Evolutionary conservation across 306 rosid genomes (phyloP).

Genomic region (Albizia julibrissin): DNA sequence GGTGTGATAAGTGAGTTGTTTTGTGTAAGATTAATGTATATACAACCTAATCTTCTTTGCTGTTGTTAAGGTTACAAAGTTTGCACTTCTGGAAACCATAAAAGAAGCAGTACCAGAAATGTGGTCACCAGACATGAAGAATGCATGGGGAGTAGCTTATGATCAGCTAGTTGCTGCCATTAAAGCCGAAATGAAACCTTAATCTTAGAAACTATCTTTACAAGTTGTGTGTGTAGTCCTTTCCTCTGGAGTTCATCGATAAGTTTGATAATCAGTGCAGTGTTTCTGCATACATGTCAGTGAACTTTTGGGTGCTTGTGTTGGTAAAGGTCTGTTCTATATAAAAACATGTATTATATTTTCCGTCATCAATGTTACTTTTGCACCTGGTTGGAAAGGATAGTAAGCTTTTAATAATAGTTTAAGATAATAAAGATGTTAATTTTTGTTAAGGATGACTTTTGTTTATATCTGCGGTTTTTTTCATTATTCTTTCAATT

Average conservation of each 20-base stretch:
- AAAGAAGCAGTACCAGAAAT: constrained; percentile 78
- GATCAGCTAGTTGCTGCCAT: constrained; percentile 77
- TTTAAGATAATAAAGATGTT: neutral
- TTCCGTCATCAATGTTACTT: neutral
- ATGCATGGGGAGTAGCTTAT: constrained; percentile 87
- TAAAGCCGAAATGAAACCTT: constrained; percentile 72
- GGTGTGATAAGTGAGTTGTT: neutral
- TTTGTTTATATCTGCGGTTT: neutral
- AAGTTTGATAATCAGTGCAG: constrained; percentile 7
- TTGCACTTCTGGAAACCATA: constrained; percentile 71
- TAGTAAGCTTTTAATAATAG: neutral
- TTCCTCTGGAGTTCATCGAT: constrained; percentile 5
- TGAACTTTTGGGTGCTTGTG: neutral
- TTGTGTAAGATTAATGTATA: neutral
- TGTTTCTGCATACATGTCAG: neutral
- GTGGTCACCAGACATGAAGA: constrained; percentile 77
- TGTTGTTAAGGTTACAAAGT: constrained; percentile 58
- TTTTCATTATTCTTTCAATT: neutral
- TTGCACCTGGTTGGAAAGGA: neutral
- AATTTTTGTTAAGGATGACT: neutral
- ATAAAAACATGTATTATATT: neutral
- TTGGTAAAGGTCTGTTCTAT: neutral
- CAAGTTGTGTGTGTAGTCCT: neutral
- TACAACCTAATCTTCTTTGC: neutral
- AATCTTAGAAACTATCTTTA: constrained; percentile 28